A percentile compares a stretch with the other conserved stretches of the same genome.
Evolutionary conservation across 768 basidiomycete species (phyloP).

Genomic region (Lentinula edodes): DNA sequence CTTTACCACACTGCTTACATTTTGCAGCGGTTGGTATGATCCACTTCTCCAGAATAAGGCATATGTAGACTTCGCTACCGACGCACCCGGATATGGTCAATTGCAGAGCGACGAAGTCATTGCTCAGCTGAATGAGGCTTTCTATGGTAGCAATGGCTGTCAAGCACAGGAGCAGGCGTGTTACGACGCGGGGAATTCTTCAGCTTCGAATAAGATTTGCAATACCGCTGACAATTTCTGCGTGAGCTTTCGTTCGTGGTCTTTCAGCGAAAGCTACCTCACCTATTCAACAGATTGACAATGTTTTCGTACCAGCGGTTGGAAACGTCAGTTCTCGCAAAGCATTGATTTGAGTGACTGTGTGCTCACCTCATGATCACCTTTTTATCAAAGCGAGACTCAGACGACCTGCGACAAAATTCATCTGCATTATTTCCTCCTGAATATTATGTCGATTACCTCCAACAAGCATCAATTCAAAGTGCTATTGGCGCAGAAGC

Average conservation of each 20-base stretch:
- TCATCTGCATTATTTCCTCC: slow-evolving; percentile 44
- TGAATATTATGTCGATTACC: slow-evolving; percentile 46
- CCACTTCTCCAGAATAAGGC: slow-evolving; percentile 59
- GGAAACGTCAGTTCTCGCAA: slow-evolving; percentile 22
- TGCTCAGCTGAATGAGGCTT: slow-evolving; percentile 40
- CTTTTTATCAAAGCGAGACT: slow-evolving; percentile 26
- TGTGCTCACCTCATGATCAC: not conserved
- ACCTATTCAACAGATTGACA: slow-evolving; percentile 25
- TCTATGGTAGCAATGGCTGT: slow-evolving; percentile 45
- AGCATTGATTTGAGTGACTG: not conserved
- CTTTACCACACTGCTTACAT: not conserved
- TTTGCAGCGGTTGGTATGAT: slow-evolving; percentile 56
- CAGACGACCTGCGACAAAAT: slow-evolving; percentile 55
- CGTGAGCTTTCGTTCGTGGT: slow-evolving; percentile 29
- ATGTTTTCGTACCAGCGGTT: slow-evolving; percentile 46
- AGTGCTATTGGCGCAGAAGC: slow-evolving; percentile 47
- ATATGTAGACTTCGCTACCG: slow-evolving; percentile 51
- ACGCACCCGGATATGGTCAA: slow-evolving; percentile 65
- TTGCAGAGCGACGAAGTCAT: slow-evolving; percentile 45
- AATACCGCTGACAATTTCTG: slow-evolving; percentile 47
- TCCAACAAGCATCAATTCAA: slow-evolving; percentile 29
- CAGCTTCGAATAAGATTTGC: slow-evolving; percentile 46
- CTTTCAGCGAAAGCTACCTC: not conserved
- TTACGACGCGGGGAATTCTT: slow-evolving; percentile 40
- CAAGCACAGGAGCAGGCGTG: slow-evolving; percentile 50